A percentile compares a stretch with the other conserved stretches of the same genome.
Conservation (phyloP, 495 filamentous ascomycete genomes). For the Rhypophila decipiens region DNA sequence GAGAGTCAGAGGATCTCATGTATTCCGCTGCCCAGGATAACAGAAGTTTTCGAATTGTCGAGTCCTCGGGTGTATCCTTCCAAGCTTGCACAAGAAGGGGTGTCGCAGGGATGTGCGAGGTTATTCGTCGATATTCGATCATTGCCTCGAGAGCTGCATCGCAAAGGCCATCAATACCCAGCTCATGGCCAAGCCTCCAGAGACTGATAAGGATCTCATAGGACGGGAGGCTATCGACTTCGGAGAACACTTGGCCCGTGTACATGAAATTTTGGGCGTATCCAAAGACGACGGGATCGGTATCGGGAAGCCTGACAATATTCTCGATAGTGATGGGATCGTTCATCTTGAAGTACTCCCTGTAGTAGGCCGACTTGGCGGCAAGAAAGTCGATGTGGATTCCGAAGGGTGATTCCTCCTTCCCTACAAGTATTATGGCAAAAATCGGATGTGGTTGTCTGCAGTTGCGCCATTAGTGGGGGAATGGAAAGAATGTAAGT, state of each 20-base stretch:
- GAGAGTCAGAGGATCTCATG: conserved; percentile 43
- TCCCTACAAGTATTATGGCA: conserved; percentile 45
- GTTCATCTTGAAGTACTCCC: conserved; percentile 32
- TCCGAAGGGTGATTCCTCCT: conserved; percentile 42
- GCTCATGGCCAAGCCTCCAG: conserved; percentile 45
- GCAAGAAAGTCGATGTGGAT: conserved; percentile 51
- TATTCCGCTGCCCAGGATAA: conserved; percentile 52
- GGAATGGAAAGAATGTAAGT: not conserved
- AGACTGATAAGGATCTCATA: conserved; percentile 45
- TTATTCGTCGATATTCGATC: conserved; percentile 41
- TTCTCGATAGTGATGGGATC: conserved; percentile 31
- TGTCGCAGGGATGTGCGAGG: conserved; percentile 43
- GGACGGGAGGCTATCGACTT: conserved; percentile 29
- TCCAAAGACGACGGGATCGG: conserved; percentile 40
- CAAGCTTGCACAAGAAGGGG: conserved; percentile 48
- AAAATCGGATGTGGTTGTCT: conserved; percentile 49
- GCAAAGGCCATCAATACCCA: conserved; percentile 48
- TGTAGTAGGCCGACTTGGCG: conserved; percentile 42
- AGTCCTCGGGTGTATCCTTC: conserved; percentile 49
- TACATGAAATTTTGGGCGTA: conserved; percentile 47
- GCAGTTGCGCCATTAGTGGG: not conserved
- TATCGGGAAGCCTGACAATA: conserved; percentile 40
- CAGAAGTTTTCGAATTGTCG: conserved; percentile 45
- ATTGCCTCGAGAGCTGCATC: conserved; percentile 45
- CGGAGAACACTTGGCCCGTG: conserved; percentile 39